phyloP scores from a whole-genome alignment of 352 stramenopile genomes.

The Pythium apleroticum region DNA sequence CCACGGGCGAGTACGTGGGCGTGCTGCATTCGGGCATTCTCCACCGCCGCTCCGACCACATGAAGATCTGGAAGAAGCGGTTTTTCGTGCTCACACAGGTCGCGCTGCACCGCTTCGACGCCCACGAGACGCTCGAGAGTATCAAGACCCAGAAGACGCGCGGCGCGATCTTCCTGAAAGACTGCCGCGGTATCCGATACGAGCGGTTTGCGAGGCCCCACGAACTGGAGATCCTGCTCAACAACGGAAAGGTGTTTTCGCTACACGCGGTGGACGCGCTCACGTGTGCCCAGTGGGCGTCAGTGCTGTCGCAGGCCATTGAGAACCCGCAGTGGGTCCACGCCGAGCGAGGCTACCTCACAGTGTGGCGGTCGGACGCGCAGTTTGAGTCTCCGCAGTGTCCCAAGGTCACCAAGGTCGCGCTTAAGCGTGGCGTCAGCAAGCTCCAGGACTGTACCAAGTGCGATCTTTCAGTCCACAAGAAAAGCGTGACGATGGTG shows the following conservation, averaged over 20 bases:
- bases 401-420: constrained; percentile 28
- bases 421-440: constrained; percentile 12
- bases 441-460: neutral
- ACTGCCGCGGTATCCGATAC: constrained; percentile 36
- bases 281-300: constrained; percentile 40
- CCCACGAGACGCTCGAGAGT: constrained; percentile 26
- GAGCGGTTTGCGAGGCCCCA: constrained; percentile 41
- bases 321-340: constrained; percentile 46
- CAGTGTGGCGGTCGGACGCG: constrained; percentile 38
- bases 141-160: constrained; percentile 26
- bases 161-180: constrained; percentile 30
- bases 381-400: constrained; percentile 37
- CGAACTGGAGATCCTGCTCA: constrained; percentile 38
- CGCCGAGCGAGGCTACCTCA: constrained; percentile 29
- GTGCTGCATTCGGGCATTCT: constrained; percentile 37
- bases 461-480: neutral
- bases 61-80: constrained; percentile 40
- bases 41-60: constrained; percentile 33
- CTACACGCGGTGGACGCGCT: constrained; percentile 35
- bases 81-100: constrained; percentile 51
- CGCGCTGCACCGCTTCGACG: constrained; percentile 40
- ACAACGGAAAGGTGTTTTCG: constrained; percentile 32
- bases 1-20: constrained; percentile 40
- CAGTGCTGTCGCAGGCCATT: constrained; percentile 37
- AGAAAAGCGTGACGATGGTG: neutral